Evolutionary conservation across 2,329 filamentous ascomycete species (phyloP).

Genomic region (Tolypocladium guangdongense): DNA sequence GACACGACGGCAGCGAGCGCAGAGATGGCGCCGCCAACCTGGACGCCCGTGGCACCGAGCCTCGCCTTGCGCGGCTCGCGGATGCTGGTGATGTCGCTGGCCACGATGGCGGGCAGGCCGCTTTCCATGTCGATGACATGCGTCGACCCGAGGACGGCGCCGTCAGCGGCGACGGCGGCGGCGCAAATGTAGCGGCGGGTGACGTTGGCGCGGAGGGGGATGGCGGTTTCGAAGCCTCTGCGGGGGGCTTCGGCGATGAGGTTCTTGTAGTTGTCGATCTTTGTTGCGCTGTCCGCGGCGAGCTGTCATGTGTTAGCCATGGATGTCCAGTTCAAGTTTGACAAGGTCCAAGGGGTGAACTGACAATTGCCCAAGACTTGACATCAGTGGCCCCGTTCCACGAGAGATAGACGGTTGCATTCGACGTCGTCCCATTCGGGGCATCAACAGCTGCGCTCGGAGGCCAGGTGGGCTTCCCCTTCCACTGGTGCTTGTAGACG

Average conservation of each 20-base stretch:
- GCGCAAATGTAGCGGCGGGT: background rate
- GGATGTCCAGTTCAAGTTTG: background rate
- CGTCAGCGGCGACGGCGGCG: background rate
- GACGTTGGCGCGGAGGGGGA: background rate
- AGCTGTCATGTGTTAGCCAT: background rate
- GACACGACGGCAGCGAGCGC: background rate
- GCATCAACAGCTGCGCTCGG: conserved; percentile 10
- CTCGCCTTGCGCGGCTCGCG: background rate
- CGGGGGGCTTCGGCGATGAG: background rate
- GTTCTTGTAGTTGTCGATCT: background rate
- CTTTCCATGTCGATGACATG: background rate
- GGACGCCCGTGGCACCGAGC: background rate
- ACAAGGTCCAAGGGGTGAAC: background rate
- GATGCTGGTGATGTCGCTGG: background rate
- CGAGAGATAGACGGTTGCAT: background rate
- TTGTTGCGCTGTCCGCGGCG: background rate
- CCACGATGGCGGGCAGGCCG: background rate
- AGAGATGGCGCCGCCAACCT: background rate
- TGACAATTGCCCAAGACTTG: background rate
- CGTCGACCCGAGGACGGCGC: background rate
- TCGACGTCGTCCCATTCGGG: background rate
- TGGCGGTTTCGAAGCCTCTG: background rate
- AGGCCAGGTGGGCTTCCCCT: conserved; percentile 15
- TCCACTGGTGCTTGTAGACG: conserved; percentile 15
- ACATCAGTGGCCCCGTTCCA: background rate